Conservation (phyloP, 805 yeast species). For the Cyberlindnera petersonii region DNA sequence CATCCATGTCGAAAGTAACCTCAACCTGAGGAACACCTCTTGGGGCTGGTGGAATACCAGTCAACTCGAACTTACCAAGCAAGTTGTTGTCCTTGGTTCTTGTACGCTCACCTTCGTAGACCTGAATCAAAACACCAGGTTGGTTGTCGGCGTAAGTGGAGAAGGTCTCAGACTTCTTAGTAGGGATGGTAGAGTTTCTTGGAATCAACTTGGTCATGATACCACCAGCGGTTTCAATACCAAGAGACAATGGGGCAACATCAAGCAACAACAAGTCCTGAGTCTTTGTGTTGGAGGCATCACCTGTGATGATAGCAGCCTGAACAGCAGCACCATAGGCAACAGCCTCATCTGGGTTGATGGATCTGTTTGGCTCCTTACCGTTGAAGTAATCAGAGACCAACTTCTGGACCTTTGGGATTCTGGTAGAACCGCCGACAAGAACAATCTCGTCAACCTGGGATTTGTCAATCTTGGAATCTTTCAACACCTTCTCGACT, state of each 20-base stretch:
- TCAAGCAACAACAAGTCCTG: conserved; percentile 95
- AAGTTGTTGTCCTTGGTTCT: conserved; percentile 87
- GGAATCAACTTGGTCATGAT: conserved; percentile 98
- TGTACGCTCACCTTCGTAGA: conserved; percentile 91
- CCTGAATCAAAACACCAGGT: conserved; percentile 99
- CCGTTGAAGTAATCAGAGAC: conserved; percentile 98
- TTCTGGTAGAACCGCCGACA: conserved; percentile 99
- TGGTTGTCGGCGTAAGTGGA: conserved; percentile 98
- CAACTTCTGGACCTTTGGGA: conserved; percentile 96
- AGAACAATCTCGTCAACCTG: conserved; percentile 91
- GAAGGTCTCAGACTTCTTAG: conserved; percentile 97
- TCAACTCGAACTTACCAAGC: conserved; percentile 70
- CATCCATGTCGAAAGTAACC: conserved; percentile 55
- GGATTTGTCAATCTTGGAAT: conserved; percentile 90
- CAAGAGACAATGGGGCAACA: conserved; percentile 97
- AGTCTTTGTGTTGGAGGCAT: conserved; percentile 76
- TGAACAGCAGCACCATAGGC: conserved; percentile 89
- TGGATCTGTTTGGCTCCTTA: conserved; percentile 96
- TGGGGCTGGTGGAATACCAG: conserved; percentile 72
- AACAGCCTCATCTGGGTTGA: conserved; percentile 93
- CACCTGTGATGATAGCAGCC: conserved; percentile 83
- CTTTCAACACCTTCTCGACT: conserved; percentile 93
- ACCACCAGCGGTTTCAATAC: conserved; percentile 99
- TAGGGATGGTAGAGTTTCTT: conserved; percentile 98
- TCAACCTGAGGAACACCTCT: conserved; percentile 79